These are phyloP conservation scores for Coniochaeta sp. DNA, from an alignment of 2,329 filamentous ascomycete genomes.

Conservation along the genomic window DNA sequence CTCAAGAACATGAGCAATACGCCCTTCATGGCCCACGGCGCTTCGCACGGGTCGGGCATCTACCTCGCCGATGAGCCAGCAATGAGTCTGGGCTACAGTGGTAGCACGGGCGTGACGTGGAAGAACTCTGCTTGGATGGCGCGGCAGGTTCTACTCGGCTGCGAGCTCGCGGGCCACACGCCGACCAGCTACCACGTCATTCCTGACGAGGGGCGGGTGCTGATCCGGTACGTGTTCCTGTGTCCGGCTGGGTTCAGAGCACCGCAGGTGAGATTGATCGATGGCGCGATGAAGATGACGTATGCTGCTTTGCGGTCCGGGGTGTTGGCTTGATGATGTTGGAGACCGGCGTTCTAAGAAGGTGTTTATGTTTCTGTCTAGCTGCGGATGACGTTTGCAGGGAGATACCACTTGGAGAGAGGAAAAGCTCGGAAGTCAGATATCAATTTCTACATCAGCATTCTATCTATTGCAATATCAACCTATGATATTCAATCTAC, in stretches of 20 bases:
- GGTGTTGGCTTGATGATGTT: neutral
- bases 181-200: constrained; percentile 7
- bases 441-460: no score
- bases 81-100: constrained; percentile 7
- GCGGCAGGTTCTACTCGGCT: constrained; percentile 12
- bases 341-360: neutral
- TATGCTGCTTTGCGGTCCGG: constrained; percentile 8
- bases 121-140: constrained; percentile 6
- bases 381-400: no score
- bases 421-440: no score
- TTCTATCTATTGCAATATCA: no score
- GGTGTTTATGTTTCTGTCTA: neutral
- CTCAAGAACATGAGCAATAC: constrained; percentile 11
- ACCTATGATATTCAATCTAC: no score
- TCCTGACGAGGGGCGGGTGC: constrained; percentile 9
- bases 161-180: constrained; percentile 11
- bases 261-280: constrained; percentile 11
- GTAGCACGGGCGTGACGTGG: constrained; percentile 7
- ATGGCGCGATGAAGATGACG: constrained; percentile 10
- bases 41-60: neutral
- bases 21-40: constrained; percentile 1
- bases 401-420: no score
- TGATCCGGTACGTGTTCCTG: constrained; percentile 16
- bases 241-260: constrained; percentile 9
- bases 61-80: constrained; percentile 10